Conservation (phyloP, 2,329 filamentous ascomycete genomes). For the Ascochyta pisi region DNA sequence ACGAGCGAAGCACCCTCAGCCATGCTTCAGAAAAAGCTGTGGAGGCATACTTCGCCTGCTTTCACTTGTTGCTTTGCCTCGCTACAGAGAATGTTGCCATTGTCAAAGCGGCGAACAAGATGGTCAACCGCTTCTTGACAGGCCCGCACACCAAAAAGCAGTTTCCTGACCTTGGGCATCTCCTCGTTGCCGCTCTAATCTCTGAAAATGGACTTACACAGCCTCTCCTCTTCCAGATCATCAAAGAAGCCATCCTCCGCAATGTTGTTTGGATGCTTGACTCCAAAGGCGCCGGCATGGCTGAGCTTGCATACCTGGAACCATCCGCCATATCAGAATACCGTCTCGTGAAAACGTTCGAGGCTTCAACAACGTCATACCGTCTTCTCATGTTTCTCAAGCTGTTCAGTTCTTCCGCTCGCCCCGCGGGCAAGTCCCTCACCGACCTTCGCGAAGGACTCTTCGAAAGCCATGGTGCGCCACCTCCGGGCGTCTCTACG, state of each 20-base stretch:
- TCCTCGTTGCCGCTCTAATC: conserved; percentile 58
- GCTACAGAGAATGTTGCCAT: conserved; percentile 49
- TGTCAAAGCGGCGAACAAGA: conserved; percentile 51
- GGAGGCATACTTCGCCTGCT: conserved; percentile 61
- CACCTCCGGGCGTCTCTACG: conserved; percentile 51
- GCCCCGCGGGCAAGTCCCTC: conserved; percentile 49
- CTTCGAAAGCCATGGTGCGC: conserved; percentile 57
- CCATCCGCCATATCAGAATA: conserved; percentile 52
- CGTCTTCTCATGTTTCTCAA: conserved; percentile 62
- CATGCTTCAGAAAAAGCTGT: conserved; percentile 62
- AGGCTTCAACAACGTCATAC: conserved; percentile 57
- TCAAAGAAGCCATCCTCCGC: conserved; percentile 58
- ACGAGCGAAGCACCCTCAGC: conserved; percentile 50
- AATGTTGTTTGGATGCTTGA: conserved; percentile 62
- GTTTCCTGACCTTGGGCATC: conserved; percentile 58
- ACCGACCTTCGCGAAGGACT: conserved; percentile 53
- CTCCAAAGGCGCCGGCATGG: conserved; percentile 38
- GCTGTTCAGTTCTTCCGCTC: conserved; percentile 56
- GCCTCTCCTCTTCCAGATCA: conserved; percentile 51
- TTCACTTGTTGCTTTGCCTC: conserved; percentile 59
- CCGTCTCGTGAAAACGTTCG: conserved; percentile 57
- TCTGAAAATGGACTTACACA: conserved; percentile 53
- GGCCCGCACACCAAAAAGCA: conserved; percentile 52
- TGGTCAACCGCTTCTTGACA: conserved; percentile 49
- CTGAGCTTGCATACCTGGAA: conserved; percentile 59